Evolutionary conservation across 345 rosid genomes (phyloP).

Genomic region (Odontarrhena argentea): DNA sequence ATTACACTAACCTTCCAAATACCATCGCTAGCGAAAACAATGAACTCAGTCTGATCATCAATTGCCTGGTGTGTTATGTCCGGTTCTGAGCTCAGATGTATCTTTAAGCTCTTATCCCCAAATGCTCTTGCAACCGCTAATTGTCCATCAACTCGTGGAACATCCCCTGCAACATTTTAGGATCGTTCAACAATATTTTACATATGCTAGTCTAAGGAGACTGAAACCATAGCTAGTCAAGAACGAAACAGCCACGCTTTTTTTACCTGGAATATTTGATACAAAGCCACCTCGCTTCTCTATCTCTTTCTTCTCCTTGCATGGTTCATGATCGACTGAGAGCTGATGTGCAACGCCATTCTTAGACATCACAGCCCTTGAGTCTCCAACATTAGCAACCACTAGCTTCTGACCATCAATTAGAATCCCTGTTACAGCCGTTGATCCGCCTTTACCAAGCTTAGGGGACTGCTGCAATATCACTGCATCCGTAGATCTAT

Average conservation of each 20-base stretch:
- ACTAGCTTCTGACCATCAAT: slow-evolving; percentile 71
- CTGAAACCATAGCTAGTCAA: background rate
- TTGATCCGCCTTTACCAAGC: slow-evolving; percentile 90
- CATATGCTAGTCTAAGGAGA: background rate
- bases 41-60: slow-evolving; percentile 51
- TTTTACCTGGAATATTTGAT: slow-evolving; percentile 74
- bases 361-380: slow-evolving; percentile 76
- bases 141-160: slow-evolving; percentile 90
- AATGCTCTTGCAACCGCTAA: slow-evolving; percentile 93
- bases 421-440: slow-evolving; percentile 86
- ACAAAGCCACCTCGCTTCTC: slow-evolving; percentile 87
- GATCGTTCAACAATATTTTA: background rate
- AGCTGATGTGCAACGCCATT: slow-evolving; percentile 69
- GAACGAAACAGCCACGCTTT: background rate
- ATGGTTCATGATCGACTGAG: slow-evolving; percentile 87
- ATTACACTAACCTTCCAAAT: slow-evolving; percentile 71
- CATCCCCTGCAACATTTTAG: slow-evolving; percentile 59
- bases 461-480: slow-evolving; percentile 55
- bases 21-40: slow-evolving; percentile 89
- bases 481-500: slow-evolving; percentile 60
- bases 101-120: slow-evolving; percentile 81
- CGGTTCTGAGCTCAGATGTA: slow-evolving; percentile 89
- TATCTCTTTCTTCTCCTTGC: slow-evolving; percentile 60
- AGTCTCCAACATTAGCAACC: slow-evolving; percentile 91
- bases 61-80: slow-evolving; percentile 49